These are phyloP conservation scores for Pythium apleroticum DNA, from an alignment of 352 stramenopile species.

Conservation along the genomic window DNA sequence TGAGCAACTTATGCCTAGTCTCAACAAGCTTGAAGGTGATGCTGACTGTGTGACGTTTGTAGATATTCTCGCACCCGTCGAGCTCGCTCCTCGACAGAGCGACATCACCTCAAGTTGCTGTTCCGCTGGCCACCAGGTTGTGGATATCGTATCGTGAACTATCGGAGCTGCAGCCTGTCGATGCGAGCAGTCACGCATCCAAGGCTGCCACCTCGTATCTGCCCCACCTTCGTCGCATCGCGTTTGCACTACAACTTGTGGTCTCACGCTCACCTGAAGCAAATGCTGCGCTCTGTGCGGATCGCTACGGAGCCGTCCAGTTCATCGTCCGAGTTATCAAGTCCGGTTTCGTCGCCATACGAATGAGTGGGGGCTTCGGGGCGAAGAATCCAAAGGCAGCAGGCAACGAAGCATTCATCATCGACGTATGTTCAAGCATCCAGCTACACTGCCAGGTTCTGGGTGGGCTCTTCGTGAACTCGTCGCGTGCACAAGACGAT, in stretches of 20 bases:
- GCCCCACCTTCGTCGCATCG: slow-evolving; percentile 23
- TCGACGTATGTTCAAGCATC: slow-evolving; percentile 42
- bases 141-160: slow-evolving; percentile 17
- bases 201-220: neutral
- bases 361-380: slow-evolving; percentile 50
- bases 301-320: slow-evolving; percentile 38
- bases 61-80: slow-evolving; percentile 10
- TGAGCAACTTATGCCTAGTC: neutral
- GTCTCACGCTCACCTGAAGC: slow-evolving; percentile 33
- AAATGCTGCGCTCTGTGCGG: slow-evolving; percentile 27
- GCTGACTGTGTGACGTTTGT: neutral
- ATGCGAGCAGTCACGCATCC: neutral
- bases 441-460: slow-evolving; percentile 52
- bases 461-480: slow-evolving; percentile 40
- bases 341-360: slow-evolving; percentile 45
- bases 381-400: slow-evolving; percentile 24
- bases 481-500: neutral
- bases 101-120: neutral
- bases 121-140: slow-evolving; percentile 1
- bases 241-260: slow-evolving; percentile 39
- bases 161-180: slow-evolving; percentile 5
- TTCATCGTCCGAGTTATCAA: slow-evolving; percentile 40
- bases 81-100: neutral
- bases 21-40: neutral
- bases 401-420: slow-evolving; percentile 32